Conservation (phyloP, 495 filamentous ascomycete species). For the Pseudevernia furfuracea region DNA sequence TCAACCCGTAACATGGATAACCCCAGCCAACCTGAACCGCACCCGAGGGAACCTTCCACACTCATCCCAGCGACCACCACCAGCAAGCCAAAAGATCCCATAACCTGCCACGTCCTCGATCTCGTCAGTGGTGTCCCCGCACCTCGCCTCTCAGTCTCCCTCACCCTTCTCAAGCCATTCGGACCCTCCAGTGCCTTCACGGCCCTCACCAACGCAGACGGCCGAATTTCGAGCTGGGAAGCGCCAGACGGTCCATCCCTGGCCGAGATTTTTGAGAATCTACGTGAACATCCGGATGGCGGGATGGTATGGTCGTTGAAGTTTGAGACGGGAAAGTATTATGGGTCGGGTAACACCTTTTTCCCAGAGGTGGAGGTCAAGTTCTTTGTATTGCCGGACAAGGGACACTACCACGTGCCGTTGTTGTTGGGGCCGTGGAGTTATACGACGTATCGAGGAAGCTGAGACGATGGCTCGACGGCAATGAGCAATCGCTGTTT, state of each 20-base stretch:
- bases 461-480: constrained; percentile 13
- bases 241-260: constrained; percentile 29
- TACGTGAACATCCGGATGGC: constrained; percentile 28
- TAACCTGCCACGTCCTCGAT: constrained; percentile 71
- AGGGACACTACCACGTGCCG: constrained; percentile 86
- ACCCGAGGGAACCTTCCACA: constrained; percentile 29
- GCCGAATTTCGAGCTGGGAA: constrained; percentile 74
- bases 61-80: constrained; percentile 53
- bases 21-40: constrained; percentile 21
- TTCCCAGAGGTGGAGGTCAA: constrained; percentile 85
- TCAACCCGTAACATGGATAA: constrained; percentile 27
- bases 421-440: constrained; percentile 81
- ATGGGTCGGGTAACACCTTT: constrained; percentile 68
- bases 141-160: constrained; percentile 46
- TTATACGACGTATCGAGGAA: constrained; percentile 87
- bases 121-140: constrained; percentile 59
- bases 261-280: constrained; percentile 36
- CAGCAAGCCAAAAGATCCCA: constrained; percentile 53
- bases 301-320: constrained; percentile 60
- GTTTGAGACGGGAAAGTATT: constrained; percentile 75
- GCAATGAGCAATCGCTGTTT: neutral
- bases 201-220: constrained; percentile 74
- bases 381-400: constrained; percentile 60
- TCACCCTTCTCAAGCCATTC: constrained; percentile 39
- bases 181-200: constrained; percentile 43